Conservation (phyloP, 345 rosid genomes). For the Heritiera fomes region DNA sequence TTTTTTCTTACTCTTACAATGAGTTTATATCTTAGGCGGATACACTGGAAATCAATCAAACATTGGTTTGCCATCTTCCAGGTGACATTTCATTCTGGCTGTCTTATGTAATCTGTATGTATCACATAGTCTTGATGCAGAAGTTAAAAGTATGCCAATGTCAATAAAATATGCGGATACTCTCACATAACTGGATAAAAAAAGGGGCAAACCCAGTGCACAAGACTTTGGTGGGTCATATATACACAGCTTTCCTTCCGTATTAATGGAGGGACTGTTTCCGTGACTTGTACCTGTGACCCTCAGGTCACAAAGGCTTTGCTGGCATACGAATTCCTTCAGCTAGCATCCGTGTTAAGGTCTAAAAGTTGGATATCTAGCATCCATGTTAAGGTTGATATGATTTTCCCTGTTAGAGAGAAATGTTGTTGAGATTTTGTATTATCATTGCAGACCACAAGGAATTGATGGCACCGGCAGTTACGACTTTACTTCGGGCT, state of each 20-base stretch:
- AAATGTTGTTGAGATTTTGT: neutral
- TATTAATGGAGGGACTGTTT: too few relatives aligned
- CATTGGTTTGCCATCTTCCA: conserved; percentile 34
- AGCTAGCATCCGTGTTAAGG: neutral
- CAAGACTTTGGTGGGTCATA: too few relatives aligned
- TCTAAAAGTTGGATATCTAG: neutral
- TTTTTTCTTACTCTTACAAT: neutral
- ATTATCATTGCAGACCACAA: conserved; percentile 37
- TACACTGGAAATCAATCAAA: conserved; percentile 45
- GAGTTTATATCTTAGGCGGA: conserved; percentile 38
- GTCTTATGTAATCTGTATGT: neutral
- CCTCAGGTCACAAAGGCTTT: neutral
- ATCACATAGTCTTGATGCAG: neutral
- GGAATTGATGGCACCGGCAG: conserved; percentile 33
- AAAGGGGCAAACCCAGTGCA: too few relatives aligned
- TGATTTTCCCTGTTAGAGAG: neutral
- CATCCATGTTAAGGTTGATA: neutral
- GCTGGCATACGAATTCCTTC: neutral
- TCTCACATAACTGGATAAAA: neutral
- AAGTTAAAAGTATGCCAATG: neutral
- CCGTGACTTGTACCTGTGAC: too few relatives aligned
- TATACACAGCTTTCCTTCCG: too few relatives aligned
- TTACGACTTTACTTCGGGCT: conserved; percentile 27
- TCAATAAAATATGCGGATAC: neutral
- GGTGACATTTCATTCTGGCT: conserved; percentile 37